Evolutionary conservation across 768 basidiomycete species (phyloP).

Genomic region (Phaeolepiota aurea): DNA sequence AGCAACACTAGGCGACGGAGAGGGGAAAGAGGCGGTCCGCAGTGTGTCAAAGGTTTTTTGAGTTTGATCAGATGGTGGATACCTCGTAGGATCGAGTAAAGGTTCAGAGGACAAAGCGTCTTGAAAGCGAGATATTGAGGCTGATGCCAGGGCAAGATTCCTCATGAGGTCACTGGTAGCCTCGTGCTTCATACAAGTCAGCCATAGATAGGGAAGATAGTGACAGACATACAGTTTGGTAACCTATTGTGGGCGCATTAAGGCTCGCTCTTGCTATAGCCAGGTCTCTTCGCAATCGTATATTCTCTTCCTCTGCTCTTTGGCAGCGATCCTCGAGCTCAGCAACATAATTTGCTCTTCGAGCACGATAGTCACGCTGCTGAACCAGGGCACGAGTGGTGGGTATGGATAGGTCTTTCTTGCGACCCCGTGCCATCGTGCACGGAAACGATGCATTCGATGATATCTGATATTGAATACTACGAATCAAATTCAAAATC

Average conservation of each 20-base stretch:
- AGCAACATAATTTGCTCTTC: conserved; percentile 47
- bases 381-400: conserved; percentile 50
- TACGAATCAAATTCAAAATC: neutral
- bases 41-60: too few species aligned
- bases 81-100: neutral
- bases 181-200: too few species aligned
- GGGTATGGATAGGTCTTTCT: conserved; percentile 55
- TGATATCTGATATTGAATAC: too few species aligned
- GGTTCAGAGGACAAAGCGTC: conserved; percentile 31
- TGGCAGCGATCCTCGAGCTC: conserved; percentile 48
- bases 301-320: conserved; percentile 49
- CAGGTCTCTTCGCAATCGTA: conserved; percentile 38
- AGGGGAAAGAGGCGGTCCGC: too few species aligned
- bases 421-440: conserved; percentile 57
- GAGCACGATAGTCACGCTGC: conserved; percentile 58
- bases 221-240: too few species aligned
- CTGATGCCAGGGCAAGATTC: conserved; percentile 33
- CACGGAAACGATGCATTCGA: too few species aligned
- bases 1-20: too few species aligned
- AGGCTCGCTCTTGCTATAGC: conserved; percentile 31
- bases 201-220: too few species aligned
- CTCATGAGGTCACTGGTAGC: conserved; percentile 46
- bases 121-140: conserved; percentile 48
- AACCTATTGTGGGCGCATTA: conserved; percentile 19
- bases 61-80: too few species aligned